Evolutionary conservation across 1,139 yeast species (phyloP).

Genomic region (Fermentozyma sake): DNA sequence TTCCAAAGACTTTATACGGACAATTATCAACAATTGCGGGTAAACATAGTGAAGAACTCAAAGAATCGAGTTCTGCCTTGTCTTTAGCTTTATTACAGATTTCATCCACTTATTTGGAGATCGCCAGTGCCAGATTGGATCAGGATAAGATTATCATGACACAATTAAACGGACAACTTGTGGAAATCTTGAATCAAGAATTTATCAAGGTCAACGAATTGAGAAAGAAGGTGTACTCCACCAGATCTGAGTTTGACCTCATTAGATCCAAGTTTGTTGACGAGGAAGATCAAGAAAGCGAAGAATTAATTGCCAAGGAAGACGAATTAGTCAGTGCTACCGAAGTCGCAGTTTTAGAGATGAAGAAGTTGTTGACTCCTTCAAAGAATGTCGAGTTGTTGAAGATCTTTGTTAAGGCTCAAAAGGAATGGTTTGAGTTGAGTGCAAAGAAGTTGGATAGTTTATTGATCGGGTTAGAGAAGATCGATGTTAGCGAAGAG

Average conservation of each 20-base stretch:
- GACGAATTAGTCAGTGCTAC: constrained; percentile 78
- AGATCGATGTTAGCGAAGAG: constrained; percentile 33
- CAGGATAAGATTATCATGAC: constrained; percentile 60
- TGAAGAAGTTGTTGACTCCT: constrained; percentile 69
- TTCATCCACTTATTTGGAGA: constrained; percentile 53
- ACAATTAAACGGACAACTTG: constrained; percentile 53
- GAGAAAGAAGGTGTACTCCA: constrained; percentile 64
- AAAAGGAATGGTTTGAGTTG: constrained; percentile 60
- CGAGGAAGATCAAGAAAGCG: constrained; percentile 37
- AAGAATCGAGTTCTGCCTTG: constrained; percentile 42
- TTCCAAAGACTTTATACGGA: constrained; percentile 45
- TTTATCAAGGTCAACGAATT: constrained; percentile 58
- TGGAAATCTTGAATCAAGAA: constrained; percentile 47
- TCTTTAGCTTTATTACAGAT: constrained; percentile 53
- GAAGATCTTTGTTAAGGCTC: constrained; percentile 61
- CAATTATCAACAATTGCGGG: constrained; percentile 35
- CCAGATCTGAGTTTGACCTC: constrained; percentile 68
- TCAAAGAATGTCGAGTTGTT: constrained; percentile 58
- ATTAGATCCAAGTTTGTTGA: constrained; percentile 40
- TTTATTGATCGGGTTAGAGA: constrained; percentile 28
- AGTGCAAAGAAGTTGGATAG: constrained; percentile 31
- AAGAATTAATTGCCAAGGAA: constrained; percentile 60
- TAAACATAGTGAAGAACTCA: constrained; percentile 36
- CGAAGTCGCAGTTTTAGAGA: constrained; percentile 67
- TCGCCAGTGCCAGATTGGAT: constrained; percentile 57